These are phyloP conservation scores for Leccinellum luteum DNA, from an alignment of 768 basidiomycete genomes.

Conservation along the genomic window DNA sequence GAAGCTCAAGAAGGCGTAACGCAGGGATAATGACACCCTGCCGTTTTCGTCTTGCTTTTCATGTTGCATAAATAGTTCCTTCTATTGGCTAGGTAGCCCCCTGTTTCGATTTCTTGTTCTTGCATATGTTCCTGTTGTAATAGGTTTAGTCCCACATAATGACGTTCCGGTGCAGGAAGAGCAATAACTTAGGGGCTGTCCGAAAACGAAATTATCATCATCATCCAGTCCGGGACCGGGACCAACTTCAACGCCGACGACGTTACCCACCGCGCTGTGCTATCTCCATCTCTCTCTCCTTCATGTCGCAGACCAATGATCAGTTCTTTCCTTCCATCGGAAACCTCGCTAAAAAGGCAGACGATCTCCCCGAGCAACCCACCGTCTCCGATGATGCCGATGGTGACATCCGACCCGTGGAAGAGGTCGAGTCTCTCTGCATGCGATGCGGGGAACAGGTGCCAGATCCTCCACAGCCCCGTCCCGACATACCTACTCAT, in stretches of 20 bases:
- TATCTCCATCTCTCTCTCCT: background rate
- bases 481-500: background rate
- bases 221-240: background rate
- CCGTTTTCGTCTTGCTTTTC: background rate
- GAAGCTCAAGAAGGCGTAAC: constrained; percentile 29
- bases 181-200: constrained; percentile 1
- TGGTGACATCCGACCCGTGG: constrained; percentile 48
- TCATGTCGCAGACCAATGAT: constrained; percentile 22
- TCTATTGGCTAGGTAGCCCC: background rate
- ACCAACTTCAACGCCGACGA: background rate
- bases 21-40: background rate
- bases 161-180: background rate
- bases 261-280: no score
- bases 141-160: constrained; percentile 21
- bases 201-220: background rate
- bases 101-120: constrained; percentile 1
- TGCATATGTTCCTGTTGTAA: constrained; percentile 22
- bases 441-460: constrained; percentile 92
- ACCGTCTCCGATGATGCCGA: constrained; percentile 35
- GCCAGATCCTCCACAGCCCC: constrained; percentile 30
- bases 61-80: background rate
- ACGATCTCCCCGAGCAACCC: constrained; percentile 30
- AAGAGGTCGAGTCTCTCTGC: constrained; percentile 89
- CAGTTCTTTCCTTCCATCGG: constrained; percentile 60
- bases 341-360: constrained; percentile 49